Percentiles rank a stretch among this genome's conserved stretches.
These are phyloP conservation scores for Sodiomyces alkalinus DNA, from an alignment of 2,329 filamentous ascomycete genomes.

Conservation along the genomic window DNA sequence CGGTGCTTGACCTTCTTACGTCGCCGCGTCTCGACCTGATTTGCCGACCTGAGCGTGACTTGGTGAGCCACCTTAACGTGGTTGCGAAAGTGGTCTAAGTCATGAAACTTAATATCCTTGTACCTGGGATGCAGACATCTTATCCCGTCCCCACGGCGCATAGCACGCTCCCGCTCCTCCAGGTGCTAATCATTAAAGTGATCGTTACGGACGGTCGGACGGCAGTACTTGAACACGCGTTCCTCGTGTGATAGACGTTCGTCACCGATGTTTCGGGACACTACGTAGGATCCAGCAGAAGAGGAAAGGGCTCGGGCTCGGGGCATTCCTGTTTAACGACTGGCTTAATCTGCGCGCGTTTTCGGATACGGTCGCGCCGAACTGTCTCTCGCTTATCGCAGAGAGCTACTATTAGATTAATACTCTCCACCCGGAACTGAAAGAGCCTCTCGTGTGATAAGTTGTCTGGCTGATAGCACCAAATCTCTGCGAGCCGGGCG, in stretches of 20 bases:
- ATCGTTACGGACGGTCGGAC: constrained; percentile 9
- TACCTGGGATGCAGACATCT: constrained; percentile 1
- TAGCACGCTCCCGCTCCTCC: constrained; percentile 1
- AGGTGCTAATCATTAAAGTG: constrained; percentile 11
- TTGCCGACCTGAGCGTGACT: background rate
- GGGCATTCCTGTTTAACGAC: too few species aligned
- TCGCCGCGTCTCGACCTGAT: background rate
- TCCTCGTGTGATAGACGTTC: constrained; percentile 5
- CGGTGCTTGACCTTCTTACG: background rate
- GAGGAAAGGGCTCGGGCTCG: constrained; percentile 6
- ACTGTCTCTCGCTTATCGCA: constrained; percentile 10
- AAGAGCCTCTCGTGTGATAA: constrained; percentile 7
- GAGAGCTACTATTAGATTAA: constrained; percentile 10
- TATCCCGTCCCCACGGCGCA: constrained; percentile 1
- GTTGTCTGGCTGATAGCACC: constrained; percentile 7
- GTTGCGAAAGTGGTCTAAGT: constrained; percentile 1
- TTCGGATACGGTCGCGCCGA: too few species aligned
- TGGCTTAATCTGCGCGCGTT: too few species aligned
- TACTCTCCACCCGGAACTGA: constrained; percentile 6
- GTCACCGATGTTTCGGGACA: constrained; percentile 9
- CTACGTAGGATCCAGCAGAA: constrained; percentile 9
- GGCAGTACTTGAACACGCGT: constrained; percentile 7
- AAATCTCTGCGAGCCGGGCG: constrained; percentile 7
- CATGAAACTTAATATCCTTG: background rate
- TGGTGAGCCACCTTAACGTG: background rate